Evolutionary conservation across 768 basidiomycete genomes (phyloP).

Genomic region (Mrakia gelida): DNA sequence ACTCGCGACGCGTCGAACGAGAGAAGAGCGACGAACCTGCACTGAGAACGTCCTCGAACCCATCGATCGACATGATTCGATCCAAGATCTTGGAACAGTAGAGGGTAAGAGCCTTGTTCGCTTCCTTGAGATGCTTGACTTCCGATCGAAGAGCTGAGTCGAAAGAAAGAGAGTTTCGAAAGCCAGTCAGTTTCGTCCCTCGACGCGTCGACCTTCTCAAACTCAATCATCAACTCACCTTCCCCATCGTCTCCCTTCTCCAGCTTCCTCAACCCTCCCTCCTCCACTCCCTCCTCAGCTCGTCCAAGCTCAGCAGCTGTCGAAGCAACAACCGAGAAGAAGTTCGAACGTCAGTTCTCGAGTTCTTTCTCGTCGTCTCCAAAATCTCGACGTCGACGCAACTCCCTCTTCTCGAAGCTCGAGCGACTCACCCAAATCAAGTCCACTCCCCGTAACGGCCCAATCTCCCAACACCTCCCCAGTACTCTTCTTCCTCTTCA

Average conservation of each 20-base stretch:
- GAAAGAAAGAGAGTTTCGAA: not conserved
- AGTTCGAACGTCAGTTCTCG: not conserved
- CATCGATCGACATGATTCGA: conserved; percentile 25
- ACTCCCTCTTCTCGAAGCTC: too few species aligned
- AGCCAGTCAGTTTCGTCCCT: not conserved
- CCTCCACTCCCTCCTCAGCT: conserved; percentile 59
- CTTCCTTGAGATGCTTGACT: conserved; percentile 66
- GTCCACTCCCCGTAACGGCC: conserved; percentile 33
- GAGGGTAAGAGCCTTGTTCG: conserved; percentile 28
- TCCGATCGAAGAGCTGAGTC: conserved; percentile 64
- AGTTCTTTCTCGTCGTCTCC: not conserved
- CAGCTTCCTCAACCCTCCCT: conserved; percentile 28
- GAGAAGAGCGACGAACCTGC: not conserved
- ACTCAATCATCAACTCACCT: conserved; percentile 23
- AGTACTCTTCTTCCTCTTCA: conserved; percentile 28
- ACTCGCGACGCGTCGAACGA: not conserved
- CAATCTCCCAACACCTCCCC: conserved; percentile 33
- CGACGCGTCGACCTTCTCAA: not conserved
- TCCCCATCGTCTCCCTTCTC: conserved; percentile 37
- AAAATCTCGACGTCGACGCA: too few species aligned
- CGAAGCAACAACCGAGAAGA: not conserved
- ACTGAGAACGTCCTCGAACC: conserved; percentile 7
- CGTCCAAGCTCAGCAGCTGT: conserved; percentile 80
- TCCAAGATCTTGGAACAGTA: conserved; percentile 29
- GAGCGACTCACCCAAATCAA: conserved; percentile 34